Evolutionary conservation across 1,284 basidiomycete genomes (phyloP).

Genomic region (Trichosporon ovoides): DNA sequence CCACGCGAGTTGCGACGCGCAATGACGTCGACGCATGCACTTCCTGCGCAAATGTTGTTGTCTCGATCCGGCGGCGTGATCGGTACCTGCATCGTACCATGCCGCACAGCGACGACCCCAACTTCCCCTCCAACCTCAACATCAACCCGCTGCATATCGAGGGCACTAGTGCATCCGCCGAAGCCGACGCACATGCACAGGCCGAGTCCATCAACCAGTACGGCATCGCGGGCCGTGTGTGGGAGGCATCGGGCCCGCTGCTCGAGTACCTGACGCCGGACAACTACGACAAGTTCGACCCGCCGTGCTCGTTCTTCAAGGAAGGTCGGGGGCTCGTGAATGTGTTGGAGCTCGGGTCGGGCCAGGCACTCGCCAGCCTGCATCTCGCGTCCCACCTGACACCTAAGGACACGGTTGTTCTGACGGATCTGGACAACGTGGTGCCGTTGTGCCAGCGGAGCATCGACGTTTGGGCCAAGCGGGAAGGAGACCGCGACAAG

Average conservation of each 20-base stretch:
- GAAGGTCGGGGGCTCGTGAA: slow-evolving; percentile 9
- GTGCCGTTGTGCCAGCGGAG: slow-evolving; percentile 36
- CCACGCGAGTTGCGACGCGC: too few relatives aligned
- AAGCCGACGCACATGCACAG: slow-evolving; percentile 25
- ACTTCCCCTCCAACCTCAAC: slow-evolving; percentile 44
- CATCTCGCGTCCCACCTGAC: slow-evolving; percentile 34
- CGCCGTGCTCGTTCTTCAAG: slow-evolving; percentile 37
- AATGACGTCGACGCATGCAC: too few relatives aligned
- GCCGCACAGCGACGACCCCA: slow-evolving; percentile 32
- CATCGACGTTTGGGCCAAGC: slow-evolving; percentile 21
- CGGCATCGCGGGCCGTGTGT: slow-evolving; percentile 46
- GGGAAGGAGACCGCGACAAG: background rate
- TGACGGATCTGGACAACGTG: slow-evolving; percentile 44
- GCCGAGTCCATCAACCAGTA: slow-evolving; percentile 35
- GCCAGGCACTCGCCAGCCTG: slow-evolving; percentile 41
- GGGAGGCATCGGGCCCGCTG: slow-evolving; percentile 42
- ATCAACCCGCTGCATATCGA: slow-evolving; percentile 33
- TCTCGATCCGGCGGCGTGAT: too few relatives aligned
- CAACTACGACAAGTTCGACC: slow-evolving; percentile 23
- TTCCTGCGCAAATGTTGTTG: too few relatives aligned
- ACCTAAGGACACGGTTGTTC: slow-evolving; percentile 26
- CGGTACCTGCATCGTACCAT: too few relatives aligned
- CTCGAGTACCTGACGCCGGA: slow-evolving; percentile 39
- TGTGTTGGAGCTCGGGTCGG: slow-evolving; percentile 44
- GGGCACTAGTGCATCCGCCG: slow-evolving; percentile 12